phyloP scores from a whole-genome alignment of 2,329 filamentous ascomycete species.

The Talaromyces rugulosus region DNA sequence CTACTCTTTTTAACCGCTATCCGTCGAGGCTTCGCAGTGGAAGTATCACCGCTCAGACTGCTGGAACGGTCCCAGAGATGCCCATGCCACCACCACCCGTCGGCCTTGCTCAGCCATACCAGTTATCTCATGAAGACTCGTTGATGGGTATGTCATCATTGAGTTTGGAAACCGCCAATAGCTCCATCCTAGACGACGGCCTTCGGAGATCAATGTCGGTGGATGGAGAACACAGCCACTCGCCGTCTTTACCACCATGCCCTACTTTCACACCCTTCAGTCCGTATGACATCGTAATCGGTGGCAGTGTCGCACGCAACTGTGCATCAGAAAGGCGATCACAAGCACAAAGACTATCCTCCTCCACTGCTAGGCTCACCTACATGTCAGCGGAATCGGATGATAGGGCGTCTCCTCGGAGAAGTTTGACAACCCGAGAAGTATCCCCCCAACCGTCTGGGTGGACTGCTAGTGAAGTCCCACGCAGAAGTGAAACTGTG shows the following conservation, averaged over 20 bases:
- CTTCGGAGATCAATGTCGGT: conserved; percentile 22
- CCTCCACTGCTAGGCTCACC: conserved; percentile 23
- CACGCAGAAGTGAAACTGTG: conserved; percentile 28
- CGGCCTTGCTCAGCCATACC: conserved; percentile 27
- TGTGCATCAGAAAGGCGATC: conserved; percentile 22
- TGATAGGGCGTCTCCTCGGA: conserved; percentile 24
- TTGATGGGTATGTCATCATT: conserved; percentile 30
- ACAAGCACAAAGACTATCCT: conserved; percentile 15
- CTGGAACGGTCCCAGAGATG: conserved; percentile 31
- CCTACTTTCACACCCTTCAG: conserved; percentile 33
- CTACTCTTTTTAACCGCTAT: conserved; percentile 20
- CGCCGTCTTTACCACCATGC: conserved; percentile 29
- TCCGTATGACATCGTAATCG: conserved; percentile 33
- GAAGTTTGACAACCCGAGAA: conserved; percentile 31
- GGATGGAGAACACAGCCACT: conserved; percentile 24
- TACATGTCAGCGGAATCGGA: conserved; percentile 21
- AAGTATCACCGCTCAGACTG: conserved; percentile 31
- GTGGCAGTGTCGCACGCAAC: conserved; percentile 24
- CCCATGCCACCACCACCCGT: conserved; percentile 34
- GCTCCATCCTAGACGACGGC: conserved; percentile 34
- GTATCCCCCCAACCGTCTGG: conserved; percentile 21
- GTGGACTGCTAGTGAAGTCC: conserved; percentile 19
- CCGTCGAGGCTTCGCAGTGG: conserved; percentile 23
- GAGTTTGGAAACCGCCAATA: conserved; percentile 36
- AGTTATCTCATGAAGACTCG: conserved; percentile 32